A percentile compares a stretch with the other conserved stretches of the same genome.
phyloP scores from a whole-genome alignment of 805 yeast species.

The Metschnikowia drakensbergensis region DNA sequence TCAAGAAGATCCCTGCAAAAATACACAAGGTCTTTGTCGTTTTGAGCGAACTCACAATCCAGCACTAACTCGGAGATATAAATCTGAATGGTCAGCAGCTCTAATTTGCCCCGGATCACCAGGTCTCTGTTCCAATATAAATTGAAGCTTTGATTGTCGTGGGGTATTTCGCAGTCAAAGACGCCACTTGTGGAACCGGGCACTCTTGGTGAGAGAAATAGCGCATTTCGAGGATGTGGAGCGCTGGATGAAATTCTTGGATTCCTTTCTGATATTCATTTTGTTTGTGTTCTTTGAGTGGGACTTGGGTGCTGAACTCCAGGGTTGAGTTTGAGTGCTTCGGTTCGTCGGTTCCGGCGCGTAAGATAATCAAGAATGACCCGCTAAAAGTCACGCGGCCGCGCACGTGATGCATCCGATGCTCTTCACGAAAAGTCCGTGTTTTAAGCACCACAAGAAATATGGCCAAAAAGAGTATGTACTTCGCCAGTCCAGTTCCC shows the following conservation, averaged over 20 bases:
- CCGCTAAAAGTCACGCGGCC: neutral
- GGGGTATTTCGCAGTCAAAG: conserved; percentile 28
- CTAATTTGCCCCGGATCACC: neutral
- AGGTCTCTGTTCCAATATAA: neutral
- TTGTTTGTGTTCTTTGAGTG: neutral
- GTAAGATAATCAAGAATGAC: neutral
- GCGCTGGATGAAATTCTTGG: neutral
- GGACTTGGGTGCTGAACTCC: too few relatives aligned
- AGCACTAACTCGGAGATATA: neutral
- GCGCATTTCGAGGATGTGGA: neutral
- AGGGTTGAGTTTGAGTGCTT: neutral
- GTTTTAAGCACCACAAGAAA: neutral
- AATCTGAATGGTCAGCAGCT: neutral
- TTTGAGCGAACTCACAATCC: neutral
- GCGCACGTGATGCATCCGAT: conserved; percentile 2
- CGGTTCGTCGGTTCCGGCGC: neutral
- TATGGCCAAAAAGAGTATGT: conserved; percentile 43
- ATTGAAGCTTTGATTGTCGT: neutral
- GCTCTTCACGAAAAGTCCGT: conserved; percentile 4
- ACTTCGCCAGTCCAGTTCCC: neutral
- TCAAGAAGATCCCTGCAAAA: conserved; percentile 4
- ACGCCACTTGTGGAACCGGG: conserved; percentile 21
- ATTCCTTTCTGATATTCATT: neutral
- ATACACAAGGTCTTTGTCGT: neutral
- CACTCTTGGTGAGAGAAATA: neutral